Percentiles rank a stretch among this genome's conserved stretches.
Conservation (phyloP, 176 grass and related monocot genomes). For the Aechmea fasciata region DNA sequence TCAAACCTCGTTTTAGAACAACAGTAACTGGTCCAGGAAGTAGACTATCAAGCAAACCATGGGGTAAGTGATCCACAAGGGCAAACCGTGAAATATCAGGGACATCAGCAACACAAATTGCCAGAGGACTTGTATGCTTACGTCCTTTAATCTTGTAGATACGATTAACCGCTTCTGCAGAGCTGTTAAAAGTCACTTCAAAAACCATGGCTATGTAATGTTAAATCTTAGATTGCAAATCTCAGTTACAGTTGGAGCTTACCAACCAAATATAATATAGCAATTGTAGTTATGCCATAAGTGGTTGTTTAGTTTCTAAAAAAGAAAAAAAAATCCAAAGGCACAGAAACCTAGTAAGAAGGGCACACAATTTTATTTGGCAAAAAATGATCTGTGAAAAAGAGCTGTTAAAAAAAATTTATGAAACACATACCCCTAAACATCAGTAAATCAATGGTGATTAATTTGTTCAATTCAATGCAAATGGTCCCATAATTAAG, state of each 20-base stretch:
- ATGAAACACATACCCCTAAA: not conserved
- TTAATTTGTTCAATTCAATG: too few relatives aligned
- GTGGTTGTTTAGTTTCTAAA: too few relatives aligned
- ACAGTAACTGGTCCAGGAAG: constrained; percentile 85
- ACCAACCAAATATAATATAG: too few relatives aligned
- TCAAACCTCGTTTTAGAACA: constrained; percentile 83
- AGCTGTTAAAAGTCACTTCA: constrained; percentile 49
- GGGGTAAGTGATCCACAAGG: constrained; percentile 61
- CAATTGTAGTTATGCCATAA: too few relatives aligned
- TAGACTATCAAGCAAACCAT: constrained; percentile 65
- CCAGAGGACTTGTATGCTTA: constrained; percentile 59
- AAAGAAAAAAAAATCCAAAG: too few relatives aligned
- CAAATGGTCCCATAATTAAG: too few relatives aligned
- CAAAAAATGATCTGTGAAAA: not conserved
- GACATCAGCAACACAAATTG: constrained; percentile 88
- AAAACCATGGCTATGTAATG: constrained; percentile 19
- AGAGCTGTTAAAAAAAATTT: not conserved
- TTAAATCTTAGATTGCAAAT: constrained; percentile 4
- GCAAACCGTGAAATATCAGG: constrained; percentile 73
- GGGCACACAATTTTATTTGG: not conserved
- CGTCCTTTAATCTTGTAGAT: constrained; percentile 98
- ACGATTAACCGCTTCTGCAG: constrained; percentile 62
- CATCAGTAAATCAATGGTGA: not conserved
- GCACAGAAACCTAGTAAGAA: not conserved
- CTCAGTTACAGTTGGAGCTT: not conserved